These are phyloP conservation scores for Colletotrichum sansevieriae DNA, from an alignment of 2,329 filamentous ascomycete genomes.

Conservation along the genomic window DNA sequence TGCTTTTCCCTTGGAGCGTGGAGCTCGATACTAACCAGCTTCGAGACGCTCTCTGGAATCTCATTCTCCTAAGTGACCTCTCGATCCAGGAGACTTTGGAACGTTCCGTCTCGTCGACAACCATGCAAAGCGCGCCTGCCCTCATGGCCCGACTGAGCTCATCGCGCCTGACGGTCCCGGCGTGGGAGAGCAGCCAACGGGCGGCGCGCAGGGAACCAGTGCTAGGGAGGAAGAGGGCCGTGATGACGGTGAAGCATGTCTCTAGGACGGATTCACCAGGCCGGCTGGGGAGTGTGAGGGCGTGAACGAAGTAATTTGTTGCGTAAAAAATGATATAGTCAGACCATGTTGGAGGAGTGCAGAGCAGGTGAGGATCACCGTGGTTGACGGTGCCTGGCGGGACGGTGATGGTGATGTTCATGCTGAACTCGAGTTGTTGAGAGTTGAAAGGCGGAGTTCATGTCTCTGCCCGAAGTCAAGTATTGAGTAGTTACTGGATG, in stretches of 20 bases:
- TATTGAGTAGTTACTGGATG: not conserved
- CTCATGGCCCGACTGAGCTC: conserved; percentile 38
- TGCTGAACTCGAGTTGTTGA: not conserved
- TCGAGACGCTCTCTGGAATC: conserved; percentile 28
- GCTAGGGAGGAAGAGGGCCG: conserved; percentile 41
- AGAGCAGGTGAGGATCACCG: conserved; percentile 43
- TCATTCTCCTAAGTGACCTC: conserved; percentile 29
- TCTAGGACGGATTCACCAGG: conserved; percentile 42
- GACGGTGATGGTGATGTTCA: conserved; percentile 37
- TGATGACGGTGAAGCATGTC: conserved; percentile 33
- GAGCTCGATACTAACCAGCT: conserved; percentile 26
- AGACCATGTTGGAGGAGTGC: conserved; percentile 41
- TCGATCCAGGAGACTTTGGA: conserved; percentile 37
- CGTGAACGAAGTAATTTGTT: conserved; percentile 47
- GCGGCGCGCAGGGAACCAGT: conserved; percentile 42
- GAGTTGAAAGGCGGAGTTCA: not conserved
- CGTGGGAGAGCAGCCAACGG: conserved; percentile 30
- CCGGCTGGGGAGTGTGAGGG: conserved; percentile 42
- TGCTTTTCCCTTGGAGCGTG: not conserved
- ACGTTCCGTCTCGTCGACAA: conserved; percentile 39
- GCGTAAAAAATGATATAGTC: conserved; percentile 45
- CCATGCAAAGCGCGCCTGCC: conserved; percentile 45
- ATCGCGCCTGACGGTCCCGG: conserved; percentile 36
- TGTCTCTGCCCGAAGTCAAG: not conserved
- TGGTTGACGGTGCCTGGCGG: conserved; percentile 34